These are phyloP conservation scores for Cyamopsis tetragonoloba DNA, from an alignment of 306 rosid species.

Conservation along the genomic window DNA sequence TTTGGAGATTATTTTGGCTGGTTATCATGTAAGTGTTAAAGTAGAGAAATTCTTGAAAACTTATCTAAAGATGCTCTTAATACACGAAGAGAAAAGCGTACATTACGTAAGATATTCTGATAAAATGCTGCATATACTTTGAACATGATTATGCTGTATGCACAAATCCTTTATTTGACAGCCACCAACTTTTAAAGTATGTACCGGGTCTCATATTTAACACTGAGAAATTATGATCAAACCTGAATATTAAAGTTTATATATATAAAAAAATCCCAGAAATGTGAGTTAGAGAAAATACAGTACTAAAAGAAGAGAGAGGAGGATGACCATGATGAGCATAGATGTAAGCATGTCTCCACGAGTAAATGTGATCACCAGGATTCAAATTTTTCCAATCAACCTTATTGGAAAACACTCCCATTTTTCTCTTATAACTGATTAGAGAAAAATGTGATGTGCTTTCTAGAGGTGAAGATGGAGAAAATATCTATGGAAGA, in stretches of 20 bases:
- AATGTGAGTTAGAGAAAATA: not conserved
- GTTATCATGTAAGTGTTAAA: no score
- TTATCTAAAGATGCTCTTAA: no score
- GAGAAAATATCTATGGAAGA: not conserved
- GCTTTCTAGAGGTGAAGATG: no score
- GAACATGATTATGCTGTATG: not conserved
- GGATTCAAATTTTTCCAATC: slow-evolving; percentile 42
- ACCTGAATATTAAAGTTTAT: no score
- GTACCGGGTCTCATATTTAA: no score
- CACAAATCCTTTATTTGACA: no score
- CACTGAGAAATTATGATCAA: no score
- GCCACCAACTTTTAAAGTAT: no score
- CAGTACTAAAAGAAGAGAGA: not conserved
- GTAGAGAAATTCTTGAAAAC: no score
- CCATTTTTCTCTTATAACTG: slow-evolving; percentile 35
- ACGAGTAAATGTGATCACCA: slow-evolving; percentile 81
- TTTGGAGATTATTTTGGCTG: no score
- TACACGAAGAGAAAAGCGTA: not conserved
- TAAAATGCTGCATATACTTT: not conserved
- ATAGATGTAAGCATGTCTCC: slow-evolving; percentile 63
- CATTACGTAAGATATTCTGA: not conserved
- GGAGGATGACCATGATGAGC: slow-evolving; percentile 71
- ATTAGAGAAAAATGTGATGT: no score
- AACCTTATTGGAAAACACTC: slow-evolving; percentile 58
- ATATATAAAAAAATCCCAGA: not conserved